phyloP scores from a whole-genome alignment of 352 stramenopile genomes.

The Phytophthora podocarpi region DNA sequence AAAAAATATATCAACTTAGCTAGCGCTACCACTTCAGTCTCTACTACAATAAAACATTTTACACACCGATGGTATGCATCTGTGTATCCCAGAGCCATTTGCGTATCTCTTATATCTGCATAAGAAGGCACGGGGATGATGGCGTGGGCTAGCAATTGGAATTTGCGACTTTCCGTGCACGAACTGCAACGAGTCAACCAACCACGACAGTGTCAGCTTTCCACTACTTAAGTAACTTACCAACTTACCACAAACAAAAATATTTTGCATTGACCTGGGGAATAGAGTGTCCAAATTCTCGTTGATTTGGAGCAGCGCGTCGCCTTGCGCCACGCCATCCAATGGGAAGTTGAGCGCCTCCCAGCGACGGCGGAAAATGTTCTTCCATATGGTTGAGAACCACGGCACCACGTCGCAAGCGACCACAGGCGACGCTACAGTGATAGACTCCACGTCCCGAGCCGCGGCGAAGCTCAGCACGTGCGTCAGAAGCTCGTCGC shows the following conservation, averaged over 20 bases:
- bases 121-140: conserved; percentile 66
- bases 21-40: too few species aligned
- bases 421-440: conserved; percentile 53
- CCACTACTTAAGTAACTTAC: background rate
- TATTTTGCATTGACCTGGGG: conserved; percentile 37
- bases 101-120: conserved; percentile 58
- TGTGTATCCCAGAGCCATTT: conserved; percentile 42
- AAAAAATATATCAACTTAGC: background rate
- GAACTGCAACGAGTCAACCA: conserved; percentile 26
- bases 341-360: conserved; percentile 66
- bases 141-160: conserved; percentile 73
- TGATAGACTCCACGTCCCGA: conserved; percentile 61
- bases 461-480: conserved; percentile 45
- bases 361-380: conserved; percentile 66
- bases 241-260: background rate
- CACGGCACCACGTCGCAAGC: conserved; percentile 47
- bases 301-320: conserved; percentile 42
- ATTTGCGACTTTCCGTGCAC: conserved; percentile 67
- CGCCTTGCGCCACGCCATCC: conserved; percentile 19
- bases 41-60: background rate
- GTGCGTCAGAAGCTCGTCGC: conserved; percentile 59
- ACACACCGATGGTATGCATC: conserved; percentile 57
- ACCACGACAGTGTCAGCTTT: conserved; percentile 2
- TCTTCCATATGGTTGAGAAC: conserved; percentile 65
- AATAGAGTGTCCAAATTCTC: conserved; percentile 46